Base-by-base conservation (phyloP, 73 alveolate species). In the Tetrahymena malaccensis region DNA sequence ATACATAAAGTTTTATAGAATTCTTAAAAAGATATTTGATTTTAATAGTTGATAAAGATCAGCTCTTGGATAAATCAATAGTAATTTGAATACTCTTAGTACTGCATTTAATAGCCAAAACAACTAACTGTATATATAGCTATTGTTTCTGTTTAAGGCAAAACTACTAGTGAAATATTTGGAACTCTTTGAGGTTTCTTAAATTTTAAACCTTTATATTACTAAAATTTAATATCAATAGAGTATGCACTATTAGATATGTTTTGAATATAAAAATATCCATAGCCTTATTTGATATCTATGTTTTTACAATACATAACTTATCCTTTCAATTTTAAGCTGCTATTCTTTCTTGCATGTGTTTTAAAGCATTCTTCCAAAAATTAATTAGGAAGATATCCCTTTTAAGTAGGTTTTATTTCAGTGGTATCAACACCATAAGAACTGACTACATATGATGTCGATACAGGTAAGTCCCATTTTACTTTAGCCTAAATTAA, bases 171-270 rank as follows among this genome's bases (percentile, higher is more conserved):
- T 4, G 34, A 70, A 10, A 70, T 70, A 27, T 27, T n/a, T 2
- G 89, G 89, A 70, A 31, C 97, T 55, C 97, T 95, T 34, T 85
- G 85, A 43, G 97, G 96, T 34, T 95, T 95, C n/a, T 43, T 89
- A 34, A 95, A 89, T 93, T 95, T 95, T 35, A 95, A 13, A 13
- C 97, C 97, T 5, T 4, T n/a, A 50, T 37, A 40, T 10, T 89
- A 31, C 10, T 85, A 15, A 85, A 95, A 89, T 19, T 37, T 3
- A 6, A 89, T 22, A 55, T 12, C 33, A 4, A 95, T 34, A 34
- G 85, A 27, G 19, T 85, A 33, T 22, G 85, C 21, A 13, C 55
- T 35, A 12, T 85, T 95, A 13, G 93, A 37, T 0, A 25, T 85
- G 44, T 95, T 95, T 44, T 34, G 12, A 55, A 84, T 85, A 93